Percentiles rank a stretch among this genome's conserved stretches.
phyloP scores from a whole-genome alignment of 2,329 filamentous ascomycete genomes.

The Anthostomella pinea region DNA sequence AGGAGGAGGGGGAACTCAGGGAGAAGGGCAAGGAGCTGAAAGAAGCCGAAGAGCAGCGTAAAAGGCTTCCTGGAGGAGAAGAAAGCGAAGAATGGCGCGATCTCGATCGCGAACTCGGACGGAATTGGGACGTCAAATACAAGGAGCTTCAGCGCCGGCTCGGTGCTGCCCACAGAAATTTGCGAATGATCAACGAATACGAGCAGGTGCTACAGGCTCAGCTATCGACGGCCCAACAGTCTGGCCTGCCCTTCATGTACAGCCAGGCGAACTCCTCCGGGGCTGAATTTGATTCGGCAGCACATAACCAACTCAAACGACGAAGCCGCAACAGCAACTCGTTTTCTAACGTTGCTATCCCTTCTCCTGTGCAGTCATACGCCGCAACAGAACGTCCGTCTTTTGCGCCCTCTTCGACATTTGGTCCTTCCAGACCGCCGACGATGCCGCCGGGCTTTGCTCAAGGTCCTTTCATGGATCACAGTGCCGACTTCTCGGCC shows the following conservation, averaged over 20 bases:
- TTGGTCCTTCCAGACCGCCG: slow-evolving; percentile 35
- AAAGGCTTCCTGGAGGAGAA: slow-evolving; percentile 59
- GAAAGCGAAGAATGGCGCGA: slow-evolving; percentile 57
- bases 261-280: slow-evolving; percentile 43
- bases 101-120: slow-evolving; percentile 48
- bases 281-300: slow-evolving; percentile 46
- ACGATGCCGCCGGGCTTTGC: slow-evolving; percentile 48
- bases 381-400: slow-evolving; percentile 34
- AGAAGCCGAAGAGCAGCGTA: slow-evolving; percentile 67
- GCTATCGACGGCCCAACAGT: slow-evolving; percentile 41
- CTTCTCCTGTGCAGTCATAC: slow-evolving; percentile 42
- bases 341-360: slow-evolving; percentile 39
- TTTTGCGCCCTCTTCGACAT: slow-evolving; percentile 13
- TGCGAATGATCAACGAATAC: slow-evolving; percentile 46
- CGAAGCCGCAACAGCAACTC: slow-evolving; percentile 49
- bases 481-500: slow-evolving; percentile 40
- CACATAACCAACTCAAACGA: slow-evolving; percentile 43
- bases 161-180: slow-evolving; percentile 45
- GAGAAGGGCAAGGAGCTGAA: slow-evolving; percentile 70
- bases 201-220: slow-evolving; percentile 47
- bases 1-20: slow-evolving; percentile 70
- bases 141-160: slow-evolving; percentile 51
- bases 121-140: slow-evolving; percentile 54
- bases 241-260: slow-evolving; percentile 42
- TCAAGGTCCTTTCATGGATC: slow-evolving; percentile 51